Evolutionary conservation across 2,329 filamentous ascomycete species (phyloP).

Genomic region (Alternaria atra): DNA sequence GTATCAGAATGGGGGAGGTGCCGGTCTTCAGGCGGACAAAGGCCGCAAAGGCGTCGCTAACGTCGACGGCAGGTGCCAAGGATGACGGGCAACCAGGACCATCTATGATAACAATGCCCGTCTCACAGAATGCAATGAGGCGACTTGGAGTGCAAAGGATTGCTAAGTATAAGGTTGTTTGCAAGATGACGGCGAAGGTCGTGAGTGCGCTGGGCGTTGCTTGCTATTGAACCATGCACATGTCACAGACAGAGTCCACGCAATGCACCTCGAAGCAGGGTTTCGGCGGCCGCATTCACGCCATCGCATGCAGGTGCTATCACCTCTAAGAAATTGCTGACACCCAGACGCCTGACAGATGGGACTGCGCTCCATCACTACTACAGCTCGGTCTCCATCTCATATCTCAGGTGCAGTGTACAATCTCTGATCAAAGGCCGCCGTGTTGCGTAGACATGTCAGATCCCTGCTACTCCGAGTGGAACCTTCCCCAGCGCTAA

Average conservation of each 20-base stretch:
- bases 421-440: background rate
- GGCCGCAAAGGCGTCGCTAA: slow-evolving; percentile 14
- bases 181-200: background rate
- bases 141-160: background rate
- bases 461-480: slow-evolving; percentile 12
- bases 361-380: background rate
- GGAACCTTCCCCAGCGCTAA: slow-evolving; percentile 30
- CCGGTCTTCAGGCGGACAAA: slow-evolving; percentile 18
- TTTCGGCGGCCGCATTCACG: slow-evolving; percentile 8
- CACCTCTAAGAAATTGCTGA: background rate
- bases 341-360: slow-evolving; percentile 8
- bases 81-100: slow-evolving; percentile 7
- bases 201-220: slow-evolving; percentile 1
- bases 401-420: background rate
- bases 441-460: background rate
- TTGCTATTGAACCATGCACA: background rate
- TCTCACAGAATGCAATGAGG: background rate
- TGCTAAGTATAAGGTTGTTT: background rate
- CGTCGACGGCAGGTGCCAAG: slow-evolving; percentile 10
- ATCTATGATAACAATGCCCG: slow-evolving; percentile 1
- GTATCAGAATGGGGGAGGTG: background rate
- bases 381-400: background rate
- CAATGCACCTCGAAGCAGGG: slow-evolving; percentile 6
- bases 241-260: slow-evolving; percentile 8
- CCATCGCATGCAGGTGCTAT: slow-evolving; percentile 13